These are phyloP conservation scores for Aspergillus leporis DNA, from an alignment of 495 filamentous ascomycete genomes.

Conservation along the genomic window DNA sequence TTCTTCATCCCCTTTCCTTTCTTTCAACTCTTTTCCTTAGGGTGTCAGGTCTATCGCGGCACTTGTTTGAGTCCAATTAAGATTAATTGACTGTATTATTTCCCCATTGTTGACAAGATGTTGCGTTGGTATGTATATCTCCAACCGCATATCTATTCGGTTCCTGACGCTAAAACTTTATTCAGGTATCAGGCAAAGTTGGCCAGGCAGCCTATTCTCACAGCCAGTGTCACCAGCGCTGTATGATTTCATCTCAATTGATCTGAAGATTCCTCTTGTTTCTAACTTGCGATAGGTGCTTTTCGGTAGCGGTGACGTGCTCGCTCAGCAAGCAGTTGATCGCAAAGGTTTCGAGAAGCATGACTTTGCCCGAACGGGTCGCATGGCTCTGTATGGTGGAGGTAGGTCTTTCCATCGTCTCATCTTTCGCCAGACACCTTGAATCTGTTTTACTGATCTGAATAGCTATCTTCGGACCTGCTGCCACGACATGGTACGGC, in stretches of 20 bases:
- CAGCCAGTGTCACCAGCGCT: slow-evolving; percentile 82
- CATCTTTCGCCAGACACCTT: background rate
- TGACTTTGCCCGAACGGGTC: slow-evolving; percentile 74
- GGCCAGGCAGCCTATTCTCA: slow-evolving; percentile 78
- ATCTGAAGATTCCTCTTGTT: background rate
- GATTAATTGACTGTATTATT: slow-evolving; percentile 1
- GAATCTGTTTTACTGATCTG: background rate
- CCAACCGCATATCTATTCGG: slow-evolving; percentile 2
- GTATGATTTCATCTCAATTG: slow-evolving; percentile 36
- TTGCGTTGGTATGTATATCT: slow-evolving; percentile 43
- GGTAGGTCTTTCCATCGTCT: slow-evolving; percentile 47
- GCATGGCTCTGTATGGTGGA: slow-evolving; percentile 93
- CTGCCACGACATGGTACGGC: slow-evolving; percentile 84
- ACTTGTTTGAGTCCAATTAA: slow-evolving; percentile 4
- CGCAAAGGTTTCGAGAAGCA: slow-evolving; percentile 76
- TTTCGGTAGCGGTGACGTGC: slow-evolving; percentile 85
- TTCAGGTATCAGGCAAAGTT: slow-evolving; percentile 86
- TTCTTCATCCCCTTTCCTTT: slow-evolving; percentile 4
- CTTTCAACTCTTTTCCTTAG: slow-evolving; percentile 1
- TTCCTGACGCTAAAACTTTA: slow-evolving; percentile 12
- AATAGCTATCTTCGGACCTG: slow-evolving; percentile 85
- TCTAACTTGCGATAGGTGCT: slow-evolving; percentile 57
- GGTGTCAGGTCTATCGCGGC: background rate
- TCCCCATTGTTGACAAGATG: slow-evolving; percentile 28
- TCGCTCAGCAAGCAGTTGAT: slow-evolving; percentile 95